Evolutionary conservation across 2,329 filamentous ascomycete genomes (phyloP).

Genomic region (Fusarium citri): DNA sequence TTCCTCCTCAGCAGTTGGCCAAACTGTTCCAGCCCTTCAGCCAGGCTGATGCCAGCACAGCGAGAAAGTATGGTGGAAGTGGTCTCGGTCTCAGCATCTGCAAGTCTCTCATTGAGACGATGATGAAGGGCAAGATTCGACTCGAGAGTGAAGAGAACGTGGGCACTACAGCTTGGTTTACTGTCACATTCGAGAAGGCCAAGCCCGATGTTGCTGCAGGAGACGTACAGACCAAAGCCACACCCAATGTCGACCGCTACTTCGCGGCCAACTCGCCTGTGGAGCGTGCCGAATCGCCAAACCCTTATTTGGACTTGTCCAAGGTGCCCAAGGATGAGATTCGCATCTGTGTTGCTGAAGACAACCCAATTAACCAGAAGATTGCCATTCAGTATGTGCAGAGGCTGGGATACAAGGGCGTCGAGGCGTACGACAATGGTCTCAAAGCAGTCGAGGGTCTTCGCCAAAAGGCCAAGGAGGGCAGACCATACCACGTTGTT

Average conservation of each 20-base stretch:
- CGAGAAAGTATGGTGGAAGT: slow-evolving; percentile 90
- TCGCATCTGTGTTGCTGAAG: slow-evolving; percentile 92
- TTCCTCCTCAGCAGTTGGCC: slow-evolving; percentile 81
- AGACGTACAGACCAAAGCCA: slow-evolving; percentile 58
- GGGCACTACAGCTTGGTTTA: slow-evolving; percentile 82
- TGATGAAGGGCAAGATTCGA: slow-evolving; percentile 88
- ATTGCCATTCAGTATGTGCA: slow-evolving; percentile 93
- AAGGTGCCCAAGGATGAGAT: slow-evolving; percentile 80
- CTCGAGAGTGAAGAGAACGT: slow-evolving; percentile 80
- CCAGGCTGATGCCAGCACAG: slow-evolving; percentile 90
- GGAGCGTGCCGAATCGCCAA: slow-evolving; percentile 55
- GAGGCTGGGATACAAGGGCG: slow-evolving; percentile 82
- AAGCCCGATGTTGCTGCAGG: slow-evolving; percentile 69
- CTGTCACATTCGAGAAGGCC: slow-evolving; percentile 86
- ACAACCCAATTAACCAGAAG: slow-evolving; percentile 94
- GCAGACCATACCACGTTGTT: slow-evolving; percentile 85
- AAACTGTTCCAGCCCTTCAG: slow-evolving; percentile 94
- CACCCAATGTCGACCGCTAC: slow-evolving; percentile 53
- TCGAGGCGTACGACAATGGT: slow-evolving; percentile 91
- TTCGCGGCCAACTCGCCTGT: slow-evolving; percentile 45
- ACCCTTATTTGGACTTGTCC: slow-evolving; percentile 73
- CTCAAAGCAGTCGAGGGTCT: slow-evolving; percentile 88
- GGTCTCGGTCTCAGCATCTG: slow-evolving; percentile 93
- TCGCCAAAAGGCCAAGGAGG: slow-evolving; percentile 76
- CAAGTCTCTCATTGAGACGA: slow-evolving; percentile 92